phyloP scores from a whole-genome alignment of 1,139 yeast genomes.

The Zygoascus sp. region DNA sequence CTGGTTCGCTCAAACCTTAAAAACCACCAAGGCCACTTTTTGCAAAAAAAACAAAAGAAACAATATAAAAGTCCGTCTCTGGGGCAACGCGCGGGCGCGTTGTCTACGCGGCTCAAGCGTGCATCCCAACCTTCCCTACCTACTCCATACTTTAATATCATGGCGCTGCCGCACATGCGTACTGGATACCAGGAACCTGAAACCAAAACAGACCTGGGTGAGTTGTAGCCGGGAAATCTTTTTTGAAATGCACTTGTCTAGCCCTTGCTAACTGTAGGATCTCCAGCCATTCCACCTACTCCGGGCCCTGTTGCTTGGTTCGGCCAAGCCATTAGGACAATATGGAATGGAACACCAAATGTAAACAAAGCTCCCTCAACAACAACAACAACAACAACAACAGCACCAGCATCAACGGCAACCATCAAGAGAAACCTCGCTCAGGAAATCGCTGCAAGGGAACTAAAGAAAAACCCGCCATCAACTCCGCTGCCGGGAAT shows the following conservation, averaged over 20 bases:
- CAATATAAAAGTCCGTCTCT: neutral
- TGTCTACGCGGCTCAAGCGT: conserved; percentile 1
- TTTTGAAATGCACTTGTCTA: too few relatives aligned
- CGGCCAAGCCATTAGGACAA: conserved; percentile 9
- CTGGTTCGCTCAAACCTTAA: too few relatives aligned
- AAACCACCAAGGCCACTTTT: too few relatives aligned
- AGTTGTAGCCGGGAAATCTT: too few relatives aligned
- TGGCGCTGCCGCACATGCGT: conserved; percentile 6
- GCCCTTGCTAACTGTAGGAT: conserved; percentile 1
- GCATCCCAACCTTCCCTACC: neutral
- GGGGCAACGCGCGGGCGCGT: neutral
- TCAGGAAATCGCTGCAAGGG: neutral
- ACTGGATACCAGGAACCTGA: conserved; percentile 10
- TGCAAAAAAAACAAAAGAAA: too few relatives aligned
- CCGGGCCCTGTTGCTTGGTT: conserved; percentile 13
- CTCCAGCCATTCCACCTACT: conserved; percentile 11
- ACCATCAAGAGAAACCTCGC: conserved; percentile 1
- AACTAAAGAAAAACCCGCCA: neutral
- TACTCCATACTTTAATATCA: neutral
- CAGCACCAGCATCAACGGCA: neutral
- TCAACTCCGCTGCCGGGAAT: conserved; percentile 1
- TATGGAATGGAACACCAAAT: conserved; percentile 8
- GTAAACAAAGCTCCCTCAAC: neutral
- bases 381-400: neutral
- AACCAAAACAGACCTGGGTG: conserved; percentile 4